These are phyloP conservation scores for Amoebophrya sp. DNA, from an alignment of 169 alveolate genomes.

Conservation along the genomic window DNA sequence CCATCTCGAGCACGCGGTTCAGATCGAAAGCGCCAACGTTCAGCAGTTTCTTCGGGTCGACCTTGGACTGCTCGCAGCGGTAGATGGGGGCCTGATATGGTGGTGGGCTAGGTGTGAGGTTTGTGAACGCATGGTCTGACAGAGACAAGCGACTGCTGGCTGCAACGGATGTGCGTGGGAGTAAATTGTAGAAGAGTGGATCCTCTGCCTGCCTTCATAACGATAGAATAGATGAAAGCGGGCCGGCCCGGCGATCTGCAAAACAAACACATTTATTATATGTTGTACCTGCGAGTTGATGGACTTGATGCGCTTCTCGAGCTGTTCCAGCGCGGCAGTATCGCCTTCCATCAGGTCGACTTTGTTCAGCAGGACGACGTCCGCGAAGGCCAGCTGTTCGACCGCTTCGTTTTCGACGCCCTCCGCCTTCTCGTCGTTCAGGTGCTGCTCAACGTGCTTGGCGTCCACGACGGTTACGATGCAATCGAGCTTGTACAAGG, in stretches of 20 bases:
- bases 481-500: conserved; percentile 32
- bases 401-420: conserved; percentile 31
- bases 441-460: conserved; percentile 26
- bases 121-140: too few relatives aligned
- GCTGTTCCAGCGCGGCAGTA: not conserved
- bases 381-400: conserved; percentile 43
- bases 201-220: too few relatives aligned
- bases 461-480: conserved; percentile 37
- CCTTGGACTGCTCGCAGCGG: not conserved
- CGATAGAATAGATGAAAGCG: too few relatives aligned
- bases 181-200: too few relatives aligned
- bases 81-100: conserved; percentile 7
- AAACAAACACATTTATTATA: too few relatives aligned
- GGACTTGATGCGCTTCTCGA: not conserved
- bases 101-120: too few relatives aligned
- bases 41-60: conserved; percentile 9
- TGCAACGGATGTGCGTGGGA: too few relatives aligned
- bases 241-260: too few relatives aligned
- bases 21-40: conserved; percentile 6
- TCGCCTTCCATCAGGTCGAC: conserved; percentile 26
- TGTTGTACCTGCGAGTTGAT: too few relatives aligned
- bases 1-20: conserved; percentile 15
- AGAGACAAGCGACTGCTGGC: too few relatives aligned
- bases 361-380: conserved; percentile 35
- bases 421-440: conserved; percentile 28